These are phyloP conservation scores for Taiozyma sp. DNA, from an alignment of 1,139 yeast genomes.

Conservation along the genomic window DNA sequence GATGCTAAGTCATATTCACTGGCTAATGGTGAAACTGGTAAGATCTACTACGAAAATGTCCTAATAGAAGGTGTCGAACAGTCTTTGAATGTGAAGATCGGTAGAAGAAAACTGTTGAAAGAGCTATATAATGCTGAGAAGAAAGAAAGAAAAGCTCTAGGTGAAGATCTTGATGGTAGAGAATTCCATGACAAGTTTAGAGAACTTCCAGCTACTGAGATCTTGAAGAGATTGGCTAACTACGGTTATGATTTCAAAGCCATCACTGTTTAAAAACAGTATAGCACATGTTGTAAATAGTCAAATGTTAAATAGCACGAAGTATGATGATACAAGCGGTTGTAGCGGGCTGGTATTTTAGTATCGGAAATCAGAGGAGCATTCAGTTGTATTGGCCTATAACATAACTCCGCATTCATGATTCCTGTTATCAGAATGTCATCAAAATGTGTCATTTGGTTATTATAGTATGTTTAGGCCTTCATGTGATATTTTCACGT, in stretches of 20 bases:
- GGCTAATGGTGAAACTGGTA: constrained; percentile 31
- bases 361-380: no score
- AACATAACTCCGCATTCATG: no score
- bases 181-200: constrained; percentile 23
- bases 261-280: constrained; percentile 14
- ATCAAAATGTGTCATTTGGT: background rate
- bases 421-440: background rate
- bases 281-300: constrained; percentile 6
- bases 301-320: constrained; percentile 1
- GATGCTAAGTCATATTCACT: constrained; percentile 27
- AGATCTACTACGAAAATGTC: constrained; percentile 45
- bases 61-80: constrained; percentile 31
- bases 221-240: constrained; percentile 29
- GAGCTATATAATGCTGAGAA: constrained; percentile 47
- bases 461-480: background rate
- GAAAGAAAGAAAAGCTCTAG: constrained; percentile 38
- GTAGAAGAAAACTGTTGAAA: constrained; percentile 56
- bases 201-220: constrained; percentile 27
- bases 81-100: constrained; percentile 48
- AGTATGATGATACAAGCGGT: background rate
- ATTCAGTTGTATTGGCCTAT: no score
- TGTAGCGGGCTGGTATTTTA: background rate
- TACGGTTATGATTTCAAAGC: constrained; percentile 35
- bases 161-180: constrained; percentile 38
- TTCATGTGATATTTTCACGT: background rate